These are phyloP conservation scores for Taiozyma sp. DNA, from an alignment of 1,139 yeast species.

Conservation along the genomic window DNA sequence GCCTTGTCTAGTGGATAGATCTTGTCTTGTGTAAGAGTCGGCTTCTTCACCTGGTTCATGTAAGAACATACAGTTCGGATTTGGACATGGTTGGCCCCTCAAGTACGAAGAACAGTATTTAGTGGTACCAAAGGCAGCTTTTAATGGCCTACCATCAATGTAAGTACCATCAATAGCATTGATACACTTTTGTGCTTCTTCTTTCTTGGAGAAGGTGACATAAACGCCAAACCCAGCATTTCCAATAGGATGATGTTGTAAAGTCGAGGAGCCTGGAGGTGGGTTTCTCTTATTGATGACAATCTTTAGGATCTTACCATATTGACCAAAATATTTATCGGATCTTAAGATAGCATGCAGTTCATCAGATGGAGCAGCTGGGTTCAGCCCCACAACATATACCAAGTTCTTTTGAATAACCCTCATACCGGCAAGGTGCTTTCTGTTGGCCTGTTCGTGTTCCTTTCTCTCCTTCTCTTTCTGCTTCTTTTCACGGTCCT, in stretches of 20 bases:
- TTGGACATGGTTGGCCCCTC: conserved; percentile 95
- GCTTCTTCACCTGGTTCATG: conserved; percentile 99
- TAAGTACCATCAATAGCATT: conserved; percentile 92
- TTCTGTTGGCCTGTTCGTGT: conserved; percentile 81
- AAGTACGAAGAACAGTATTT: conserved; percentile 95
- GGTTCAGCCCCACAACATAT: conserved; percentile 93
- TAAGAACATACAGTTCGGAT: conserved; percentile 97
- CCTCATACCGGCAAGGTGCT: conserved; percentile 94
- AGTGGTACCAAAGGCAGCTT: conserved; percentile 98
- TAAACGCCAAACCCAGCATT: conserved; percentile 91
- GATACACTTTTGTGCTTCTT: conserved; percentile 92
- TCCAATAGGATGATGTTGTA: conserved; percentile 43
- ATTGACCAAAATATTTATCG: conserved; percentile 95
- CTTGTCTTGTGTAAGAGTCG: conserved; percentile 92
- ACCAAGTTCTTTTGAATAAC: conserved; percentile 97
- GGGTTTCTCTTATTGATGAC: conserved; percentile 84
- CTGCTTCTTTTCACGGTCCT: conserved; percentile 83
- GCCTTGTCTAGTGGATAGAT: conserved; percentile 78
- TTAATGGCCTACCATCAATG: conserved; percentile 79
- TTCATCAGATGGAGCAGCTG: conserved; percentile 82
- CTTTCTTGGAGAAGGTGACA: conserved; percentile 88
- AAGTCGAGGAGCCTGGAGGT: conserved; percentile 27
- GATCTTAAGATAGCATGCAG: conserved; percentile 79
- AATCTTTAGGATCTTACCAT: conserved; percentile 91
- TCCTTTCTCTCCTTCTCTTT: conserved; percentile 91